A percentile compares a stretch with the other conserved stretches of the same genome.
Evolutionary conservation across 495 filamentous ascomycete genomes (phyloP).

Genomic region (Hypoxylon crocopeplum): DNA sequence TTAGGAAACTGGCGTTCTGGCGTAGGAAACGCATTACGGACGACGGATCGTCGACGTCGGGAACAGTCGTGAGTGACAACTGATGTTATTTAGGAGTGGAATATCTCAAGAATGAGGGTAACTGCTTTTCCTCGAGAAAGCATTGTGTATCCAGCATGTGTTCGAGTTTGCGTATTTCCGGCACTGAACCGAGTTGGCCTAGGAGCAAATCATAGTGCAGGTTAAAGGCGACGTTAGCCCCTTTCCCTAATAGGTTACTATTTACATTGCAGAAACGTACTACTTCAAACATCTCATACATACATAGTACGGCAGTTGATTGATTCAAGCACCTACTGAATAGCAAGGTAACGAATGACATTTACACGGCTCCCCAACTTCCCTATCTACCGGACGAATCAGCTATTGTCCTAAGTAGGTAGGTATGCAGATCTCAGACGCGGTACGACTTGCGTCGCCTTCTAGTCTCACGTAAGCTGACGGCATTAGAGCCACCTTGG

Average conservation of each 20-base stretch:
- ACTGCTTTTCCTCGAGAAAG: no score
- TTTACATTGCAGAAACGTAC: no score
- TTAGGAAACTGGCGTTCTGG: conserved; percentile 36
- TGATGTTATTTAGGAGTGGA: no score
- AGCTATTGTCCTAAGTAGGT: neutral
- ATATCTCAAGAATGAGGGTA: no score
- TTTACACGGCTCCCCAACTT: neutral
- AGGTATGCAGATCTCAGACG: conserved; percentile 7
- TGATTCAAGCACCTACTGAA: no score
- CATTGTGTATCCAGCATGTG: neutral
- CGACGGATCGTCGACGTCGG: conserved; percentile 12
- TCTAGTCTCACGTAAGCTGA: conserved; percentile 27
- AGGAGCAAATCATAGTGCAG: no score
- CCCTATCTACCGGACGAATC: conserved; percentile 5
- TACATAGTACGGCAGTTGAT: no score
- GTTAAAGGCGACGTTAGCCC: no score
- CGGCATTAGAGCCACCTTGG: conserved; percentile 4
- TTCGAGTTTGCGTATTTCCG: neutral
- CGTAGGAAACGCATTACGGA: conserved; percentile 12
- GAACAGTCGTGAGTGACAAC: neutral
- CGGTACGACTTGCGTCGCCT: no score
- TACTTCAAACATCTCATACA: no score
- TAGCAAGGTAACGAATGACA: neutral
- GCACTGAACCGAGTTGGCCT: neutral
- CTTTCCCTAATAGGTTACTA: no score